Base-by-base conservation (phyloP, 495 filamentous ascomycete species). In the Physcia stellaris region DNA sequence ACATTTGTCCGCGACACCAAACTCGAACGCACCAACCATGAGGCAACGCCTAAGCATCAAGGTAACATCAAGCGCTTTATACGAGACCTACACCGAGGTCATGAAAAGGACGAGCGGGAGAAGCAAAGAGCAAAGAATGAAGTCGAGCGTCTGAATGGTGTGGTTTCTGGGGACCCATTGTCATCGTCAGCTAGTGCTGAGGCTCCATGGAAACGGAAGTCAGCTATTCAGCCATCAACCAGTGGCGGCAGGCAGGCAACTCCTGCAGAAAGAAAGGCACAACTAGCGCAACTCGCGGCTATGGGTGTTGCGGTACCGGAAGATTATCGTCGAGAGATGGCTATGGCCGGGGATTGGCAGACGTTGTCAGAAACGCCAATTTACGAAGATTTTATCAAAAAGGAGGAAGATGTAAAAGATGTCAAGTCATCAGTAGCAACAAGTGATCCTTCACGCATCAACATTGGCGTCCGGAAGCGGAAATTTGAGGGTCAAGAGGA, bases 311-410 rank as follows among this genome's bases (percentile, higher is more conserved):
- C 72, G 13, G 73, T 96, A 24, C 90, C 90, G 9, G 77, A 86
- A 21, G 79, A 88, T 49, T 75, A 77, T 46, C 64, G 85, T 36
- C 58, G 65, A 5, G 80, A 86, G 39, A 77, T 94, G 75, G 86
- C 86, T 4, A 69, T 94, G 64, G 77, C 77, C n/a, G 85, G 90
- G 16, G 81, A 90, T 32, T 99, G 90, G 90, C 70, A 82, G 50
- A 79, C 78, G 5, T 71, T 82, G 1, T 68, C 71, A 2, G 72
- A 77, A 52, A 62, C 47, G 32, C 50, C 67, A 16, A 54, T 77
- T 20, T 50, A 57, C 28, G 42, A 52, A 4, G 32, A 32, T 7
- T 48, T 45, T 10, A 32, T 48, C 37, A 43, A 49, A 26, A 40
- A 49, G 34, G 61, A 69, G 15, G 70, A 71, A 21, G 57, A 62